Evolutionary conservation across 331 rosid species (phyloP).

Genomic region (Prunus yedoensis): DNA sequence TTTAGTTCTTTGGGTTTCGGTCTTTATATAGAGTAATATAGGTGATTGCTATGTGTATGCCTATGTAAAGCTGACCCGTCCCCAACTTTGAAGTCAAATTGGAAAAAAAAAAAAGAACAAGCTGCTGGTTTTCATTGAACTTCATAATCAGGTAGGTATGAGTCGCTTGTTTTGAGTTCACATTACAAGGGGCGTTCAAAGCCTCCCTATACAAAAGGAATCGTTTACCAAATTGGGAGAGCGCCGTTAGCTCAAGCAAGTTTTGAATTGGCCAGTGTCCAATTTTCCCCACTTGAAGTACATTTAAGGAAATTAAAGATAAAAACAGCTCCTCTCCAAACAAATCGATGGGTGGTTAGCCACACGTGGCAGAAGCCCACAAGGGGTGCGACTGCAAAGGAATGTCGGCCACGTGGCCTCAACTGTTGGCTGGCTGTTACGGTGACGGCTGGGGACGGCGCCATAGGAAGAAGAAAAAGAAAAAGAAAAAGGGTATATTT

Average conservation of each 20-base stretch:
- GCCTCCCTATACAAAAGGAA: background rate
- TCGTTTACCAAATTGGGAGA: slow-evolving; percentile 1
- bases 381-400: background rate
- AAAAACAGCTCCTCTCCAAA: background rate
- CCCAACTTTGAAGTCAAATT: background rate
- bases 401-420: slow-evolving; percentile 26
- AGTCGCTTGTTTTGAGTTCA: slow-evolving; percentile 33
- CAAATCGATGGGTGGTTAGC: slow-evolving; percentile 7
- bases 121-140: slow-evolving; percentile 29
- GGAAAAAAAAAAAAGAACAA: background rate
- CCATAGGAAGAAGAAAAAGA: background rate
- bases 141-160: background rate
- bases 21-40: no score
- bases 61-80: no score
- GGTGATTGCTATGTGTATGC: no score
- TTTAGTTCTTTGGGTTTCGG: no score
- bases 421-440: background rate
- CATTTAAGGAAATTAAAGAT: slow-evolving; percentile 23
- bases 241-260: background rate
- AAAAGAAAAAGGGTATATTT: background rate
- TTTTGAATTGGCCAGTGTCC: slow-evolving; percentile 18
- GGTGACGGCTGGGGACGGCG: slow-evolving; percentile 29
- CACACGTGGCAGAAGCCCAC: slow-evolving; percentile 28
- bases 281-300: slow-evolving; percentile 15
- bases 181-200: slow-evolving; percentile 40